These are phyloP conservation scores for Beauveria bassiana DNA, from an alignment of 2,329 filamentous ascomycete species.

Conservation along the genomic window DNA sequence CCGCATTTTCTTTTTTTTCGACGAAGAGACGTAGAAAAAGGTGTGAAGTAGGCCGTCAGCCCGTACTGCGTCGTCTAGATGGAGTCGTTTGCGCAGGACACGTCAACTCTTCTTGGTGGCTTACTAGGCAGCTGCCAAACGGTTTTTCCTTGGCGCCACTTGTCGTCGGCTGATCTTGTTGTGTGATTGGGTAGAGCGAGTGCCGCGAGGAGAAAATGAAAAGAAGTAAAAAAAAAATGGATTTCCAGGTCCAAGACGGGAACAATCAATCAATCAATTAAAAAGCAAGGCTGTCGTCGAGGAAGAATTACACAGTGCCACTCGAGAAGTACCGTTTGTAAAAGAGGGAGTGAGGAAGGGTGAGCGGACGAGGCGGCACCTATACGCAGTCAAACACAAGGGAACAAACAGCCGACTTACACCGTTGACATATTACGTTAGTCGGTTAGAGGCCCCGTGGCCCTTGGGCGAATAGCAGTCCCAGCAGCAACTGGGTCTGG, in stretches of 20 bases:
- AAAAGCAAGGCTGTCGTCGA: not conserved
- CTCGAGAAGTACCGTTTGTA: not conserved
- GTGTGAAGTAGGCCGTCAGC: not conserved
- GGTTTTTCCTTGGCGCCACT: too few relatives aligned
- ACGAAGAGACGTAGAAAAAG: not conserved
- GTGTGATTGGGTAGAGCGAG: too few relatives aligned
- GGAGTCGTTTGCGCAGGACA: not conserved
- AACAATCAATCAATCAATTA: too few relatives aligned
- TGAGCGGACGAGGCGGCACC: not conserved
- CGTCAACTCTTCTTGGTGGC: not conserved
- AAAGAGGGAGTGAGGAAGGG: not conserved
- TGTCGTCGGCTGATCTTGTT: too few relatives aligned
- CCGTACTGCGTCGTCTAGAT: not conserved
- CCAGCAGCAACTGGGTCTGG: not conserved
- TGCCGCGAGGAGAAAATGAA: not conserved
- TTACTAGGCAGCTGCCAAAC: not conserved
- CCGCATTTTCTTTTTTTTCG: slow-evolving; percentile 17
- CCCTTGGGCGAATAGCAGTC: not conserved
- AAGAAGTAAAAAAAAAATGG: not conserved
- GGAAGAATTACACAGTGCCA: not conserved
- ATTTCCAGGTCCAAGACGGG: not conserved
- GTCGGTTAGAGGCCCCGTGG: too few relatives aligned
- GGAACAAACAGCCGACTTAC: too few relatives aligned
- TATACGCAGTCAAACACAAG: not conserved
- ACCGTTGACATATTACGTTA: too few relatives aligned